These are phyloP conservation scores for Exophiala sideris DNA, from an alignment of 2,329 filamentous ascomycete genomes.

Conservation along the genomic window DNA sequence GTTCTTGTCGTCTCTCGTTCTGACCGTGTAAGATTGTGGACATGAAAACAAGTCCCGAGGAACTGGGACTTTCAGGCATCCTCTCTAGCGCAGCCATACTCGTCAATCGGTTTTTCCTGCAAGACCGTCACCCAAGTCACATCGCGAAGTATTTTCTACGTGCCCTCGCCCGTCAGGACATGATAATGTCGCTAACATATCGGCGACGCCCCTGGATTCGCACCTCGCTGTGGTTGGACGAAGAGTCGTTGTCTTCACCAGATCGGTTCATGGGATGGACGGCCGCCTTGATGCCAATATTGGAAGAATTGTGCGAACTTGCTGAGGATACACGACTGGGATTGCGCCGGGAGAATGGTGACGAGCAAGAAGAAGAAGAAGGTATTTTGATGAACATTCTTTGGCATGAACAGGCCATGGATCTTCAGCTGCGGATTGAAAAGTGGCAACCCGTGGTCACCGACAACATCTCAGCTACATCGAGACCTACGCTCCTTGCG, in stretches of 20 bases:
- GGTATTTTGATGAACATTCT: background rate
- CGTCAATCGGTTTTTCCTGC: no score
- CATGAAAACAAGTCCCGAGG: no score
- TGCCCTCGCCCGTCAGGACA: slow-evolving; percentile 1
- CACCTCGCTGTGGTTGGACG: background rate
- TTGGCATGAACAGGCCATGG: no score
- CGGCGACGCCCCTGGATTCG: background rate
- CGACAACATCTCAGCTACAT: no score
- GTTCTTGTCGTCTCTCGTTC: background rate
- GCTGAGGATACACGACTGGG: background rate
- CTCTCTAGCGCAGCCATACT: no score
- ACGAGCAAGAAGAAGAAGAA: background rate
- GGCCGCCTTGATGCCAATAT: background rate
- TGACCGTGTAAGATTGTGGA: no score
- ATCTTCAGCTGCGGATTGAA: no score
- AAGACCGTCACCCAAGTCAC: background rate
- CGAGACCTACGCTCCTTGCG: background rate
- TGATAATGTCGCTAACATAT: background rate
- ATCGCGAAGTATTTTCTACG: slow-evolving; percentile 3
- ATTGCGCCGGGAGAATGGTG: background rate
- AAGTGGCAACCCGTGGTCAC: no score
- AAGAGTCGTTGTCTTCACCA: background rate
- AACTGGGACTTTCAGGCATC: no score
- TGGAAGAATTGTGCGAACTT: slow-evolving; percentile 1
- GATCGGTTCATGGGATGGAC: slow-evolving; percentile 2